Conservation (phyloP, 768 basidiomycete species). For the Fomitopsis pulvina region DNA sequence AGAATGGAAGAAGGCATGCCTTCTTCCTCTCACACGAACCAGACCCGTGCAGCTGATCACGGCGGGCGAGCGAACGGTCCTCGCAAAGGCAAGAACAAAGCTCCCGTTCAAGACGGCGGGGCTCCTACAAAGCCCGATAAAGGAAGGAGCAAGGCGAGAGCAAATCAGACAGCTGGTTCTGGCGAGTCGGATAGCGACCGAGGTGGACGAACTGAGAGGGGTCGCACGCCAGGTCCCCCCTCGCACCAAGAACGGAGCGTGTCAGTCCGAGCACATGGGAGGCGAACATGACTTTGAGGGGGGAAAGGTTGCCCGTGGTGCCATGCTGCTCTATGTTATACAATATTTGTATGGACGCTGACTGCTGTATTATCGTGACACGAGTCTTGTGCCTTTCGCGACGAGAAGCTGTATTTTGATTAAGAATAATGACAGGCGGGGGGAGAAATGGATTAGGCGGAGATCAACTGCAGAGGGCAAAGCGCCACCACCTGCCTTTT, state of each 20-base stretch:
- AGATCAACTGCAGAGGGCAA: not conserved
- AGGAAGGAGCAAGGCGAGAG: conserved; percentile 10
- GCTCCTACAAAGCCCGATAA: not conserved
- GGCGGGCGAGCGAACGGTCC: not conserved
- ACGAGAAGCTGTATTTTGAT: not conserved
- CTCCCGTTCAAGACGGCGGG: not conserved
- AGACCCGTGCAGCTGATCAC: not conserved
- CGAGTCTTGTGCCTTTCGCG: not conserved
- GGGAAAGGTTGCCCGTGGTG: not conserved
- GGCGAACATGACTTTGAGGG: not conserved
- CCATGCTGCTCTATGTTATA: not conserved
- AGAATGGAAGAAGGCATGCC: not conserved
- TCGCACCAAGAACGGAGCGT: conserved; percentile 11
- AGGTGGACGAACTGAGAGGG: conserved; percentile 4
- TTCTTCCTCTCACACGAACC: not conserved
- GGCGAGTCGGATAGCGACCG: conserved; percentile 4
- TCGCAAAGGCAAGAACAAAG: not conserved
- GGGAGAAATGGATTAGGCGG: not conserved
- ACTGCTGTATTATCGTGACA: too few species aligned
- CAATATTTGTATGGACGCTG: not conserved
- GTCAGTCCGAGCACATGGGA: not conserved
- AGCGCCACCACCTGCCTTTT: conserved; percentile 9
- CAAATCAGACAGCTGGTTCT: conserved; percentile 1
- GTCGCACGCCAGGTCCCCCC: conserved; percentile 15
- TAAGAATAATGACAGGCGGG: not conserved